A percentile compares a stretch with the other conserved stretches of the same genome.
phyloP scores from a whole-genome alignment of 2,329 filamentous ascomycete species.

The Xylaria sp. region DNA sequence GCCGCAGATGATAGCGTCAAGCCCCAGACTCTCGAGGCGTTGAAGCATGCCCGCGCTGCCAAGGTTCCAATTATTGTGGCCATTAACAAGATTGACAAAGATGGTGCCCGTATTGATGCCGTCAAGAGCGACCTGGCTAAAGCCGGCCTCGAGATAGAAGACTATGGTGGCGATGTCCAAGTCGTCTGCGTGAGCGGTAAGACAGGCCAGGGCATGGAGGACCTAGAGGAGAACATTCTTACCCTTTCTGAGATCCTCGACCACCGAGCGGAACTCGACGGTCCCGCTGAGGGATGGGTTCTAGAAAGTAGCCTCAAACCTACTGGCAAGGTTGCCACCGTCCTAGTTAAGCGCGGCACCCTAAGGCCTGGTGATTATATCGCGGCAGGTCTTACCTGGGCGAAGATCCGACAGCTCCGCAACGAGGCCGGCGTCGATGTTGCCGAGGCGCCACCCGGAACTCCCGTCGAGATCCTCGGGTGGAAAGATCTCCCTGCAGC shows the following conservation, averaged over 20 bases:
- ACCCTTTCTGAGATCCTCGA: slow-evolving; percentile 91
- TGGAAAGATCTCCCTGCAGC: slow-evolving; percentile 87
- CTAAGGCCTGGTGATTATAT: slow-evolving; percentile 83
- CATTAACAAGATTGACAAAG: slow-evolving; percentile 96
- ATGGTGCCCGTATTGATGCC: slow-evolving; percentile 79
- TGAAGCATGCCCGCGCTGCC: slow-evolving; percentile 89
- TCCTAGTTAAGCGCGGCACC: slow-evolving; percentile 89
- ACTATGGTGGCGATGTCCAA: slow-evolving; percentile 94
- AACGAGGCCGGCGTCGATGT: slow-evolving; percentile 85
- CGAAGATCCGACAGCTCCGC: slow-evolving; percentile 82
- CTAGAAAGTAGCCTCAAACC: slow-evolving; percentile 91
- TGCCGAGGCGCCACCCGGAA: slow-evolving; percentile 82
- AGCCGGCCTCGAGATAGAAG: slow-evolving; percentile 90
- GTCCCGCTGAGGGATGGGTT: slow-evolving; percentile 90
- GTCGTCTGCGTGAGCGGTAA: slow-evolving; percentile 92
- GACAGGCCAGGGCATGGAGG: slow-evolving; percentile 89
- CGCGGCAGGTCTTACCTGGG: slow-evolving; percentile 89
- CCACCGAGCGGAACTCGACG: slow-evolving; percentile 80
- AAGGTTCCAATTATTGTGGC: slow-evolving; percentile 97
- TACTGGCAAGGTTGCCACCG: slow-evolving; percentile 85
- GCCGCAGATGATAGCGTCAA: slow-evolving; percentile 98
- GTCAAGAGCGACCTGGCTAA: slow-evolving; percentile 89
- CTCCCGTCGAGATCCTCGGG: slow-evolving; percentile 91
- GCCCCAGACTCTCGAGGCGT: slow-evolving; percentile 94
- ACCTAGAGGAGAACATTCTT: slow-evolving; percentile 90